Base-by-base conservation (phyloP, 331 rosid species). In the Arachis monticola region DNA sequence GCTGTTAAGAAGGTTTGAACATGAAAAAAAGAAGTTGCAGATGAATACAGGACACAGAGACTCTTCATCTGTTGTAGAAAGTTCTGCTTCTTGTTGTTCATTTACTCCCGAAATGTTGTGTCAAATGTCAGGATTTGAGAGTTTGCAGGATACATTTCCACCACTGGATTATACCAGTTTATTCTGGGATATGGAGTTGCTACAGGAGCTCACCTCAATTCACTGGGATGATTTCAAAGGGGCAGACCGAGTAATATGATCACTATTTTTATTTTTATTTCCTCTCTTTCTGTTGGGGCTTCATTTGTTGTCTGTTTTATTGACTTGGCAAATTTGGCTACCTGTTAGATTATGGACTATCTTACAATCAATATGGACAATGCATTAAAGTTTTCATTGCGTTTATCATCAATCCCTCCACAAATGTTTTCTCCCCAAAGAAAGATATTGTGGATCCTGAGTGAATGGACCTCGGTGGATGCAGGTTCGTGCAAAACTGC, bases 341-440 rank as follows among this genome's bases (percentile, higher is more conserved):
- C 35, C 27, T 50, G n/a, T 7, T 79, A 91, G 97, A 88, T 67
- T 55, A 40, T 85, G 31, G 79, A 62, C 38, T 45, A 47, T 56
- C 69, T 85, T 68, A 82, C 89, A 60, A 75, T 72, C 68, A 69
- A 55, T 57, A 60, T 92, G 78, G 79, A 90, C 53, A 52, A 46
- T 47, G 81, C 92, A 1, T 77, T 88, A 76, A 74, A 86, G 10
- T 94, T 88, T 84, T 90, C 99, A 1, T 64, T 90, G 89, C 58
- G 55, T 64, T 82, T 83, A 86, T 88, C 99, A 7, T 88, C 99
- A 45, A 85, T 97, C 80, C 87, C 99, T 61, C 97, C 96, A 10
- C 99, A 94, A 80, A 83, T 86, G 90, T 90, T 94, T 86, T 66
- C 79, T 0, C 91, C 99, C 22, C 97, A 94, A 83, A 96, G 90